Conservation (phyloP, 352 stramenopile genomes). For the Phytopythium mirpurense region DNA sequence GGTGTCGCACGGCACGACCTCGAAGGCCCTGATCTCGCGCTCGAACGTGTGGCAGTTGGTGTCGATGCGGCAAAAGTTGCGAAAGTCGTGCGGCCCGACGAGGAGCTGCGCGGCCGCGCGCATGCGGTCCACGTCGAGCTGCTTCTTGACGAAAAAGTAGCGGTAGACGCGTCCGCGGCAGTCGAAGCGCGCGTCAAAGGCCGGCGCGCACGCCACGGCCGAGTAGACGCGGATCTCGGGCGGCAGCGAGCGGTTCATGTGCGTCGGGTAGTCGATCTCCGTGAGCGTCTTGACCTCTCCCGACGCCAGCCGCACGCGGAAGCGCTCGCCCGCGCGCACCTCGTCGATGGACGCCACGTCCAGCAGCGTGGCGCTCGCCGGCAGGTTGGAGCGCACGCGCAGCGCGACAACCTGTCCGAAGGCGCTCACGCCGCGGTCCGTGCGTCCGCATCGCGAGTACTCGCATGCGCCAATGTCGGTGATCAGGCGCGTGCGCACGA, state of each 20-base stretch:
- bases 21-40: constrained; percentile 71
- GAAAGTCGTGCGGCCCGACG: constrained; percentile 96
- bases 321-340: constrained; percentile 49
- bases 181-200: constrained; percentile 96
- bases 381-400: constrained; percentile 72
- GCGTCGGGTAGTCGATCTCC: constrained; percentile 95
- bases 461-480: constrained; percentile 63
- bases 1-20: constrained; percentile 72
- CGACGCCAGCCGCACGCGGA: constrained; percentile 47
- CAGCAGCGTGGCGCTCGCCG: constrained; percentile 52
- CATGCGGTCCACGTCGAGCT: constrained; percentile 86
- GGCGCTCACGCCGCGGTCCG: constrained; percentile 94
- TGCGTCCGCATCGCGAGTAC: constrained; percentile 97
- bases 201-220: constrained; percentile 58
- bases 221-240: constrained; percentile 80
- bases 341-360: constrained; percentile 63
- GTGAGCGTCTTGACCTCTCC: constrained; percentile 66
- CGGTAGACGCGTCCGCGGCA: constrained; percentile 92
- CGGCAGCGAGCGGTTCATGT: constrained; percentile 97
- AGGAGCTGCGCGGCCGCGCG: constrained; percentile 76
- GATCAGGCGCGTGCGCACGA: constrained; percentile 91
- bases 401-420: constrained; percentile 79
- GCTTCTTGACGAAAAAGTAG: constrained; percentile 94
- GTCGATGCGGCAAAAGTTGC: constrained; percentile 99
- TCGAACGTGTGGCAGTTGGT: constrained; percentile 96